These are phyloP conservation scores for Blastomyces emzantsi DNA, from an alignment of 2,329 filamentous ascomycete genomes.

Conservation along the genomic window DNA sequence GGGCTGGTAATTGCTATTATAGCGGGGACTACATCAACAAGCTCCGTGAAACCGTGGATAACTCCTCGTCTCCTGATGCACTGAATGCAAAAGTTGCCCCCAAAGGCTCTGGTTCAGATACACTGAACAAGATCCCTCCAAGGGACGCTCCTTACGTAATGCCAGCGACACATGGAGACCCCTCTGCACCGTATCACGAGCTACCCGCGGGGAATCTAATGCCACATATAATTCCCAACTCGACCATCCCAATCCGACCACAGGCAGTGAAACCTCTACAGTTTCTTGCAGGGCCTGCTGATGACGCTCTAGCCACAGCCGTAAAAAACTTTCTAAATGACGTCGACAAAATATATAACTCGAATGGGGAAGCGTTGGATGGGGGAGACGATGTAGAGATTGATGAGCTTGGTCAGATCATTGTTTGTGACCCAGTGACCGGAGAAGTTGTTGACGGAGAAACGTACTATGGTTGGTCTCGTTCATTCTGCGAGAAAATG, in stretches of 20 bases:
- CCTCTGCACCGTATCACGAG: slow-evolving; percentile 66
- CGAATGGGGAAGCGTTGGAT: slow-evolving; percentile 40
- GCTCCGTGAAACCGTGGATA: slow-evolving; percentile 51
- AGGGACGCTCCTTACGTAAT: slow-evolving; percentile 56
- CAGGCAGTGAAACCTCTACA: slow-evolving; percentile 62
- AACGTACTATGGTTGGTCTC: slow-evolving; percentile 85
- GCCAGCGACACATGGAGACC: slow-evolving; percentile 68
- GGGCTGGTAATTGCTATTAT: slow-evolving; percentile 61
- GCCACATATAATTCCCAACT: slow-evolving; percentile 67
- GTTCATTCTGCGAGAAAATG: slow-evolving; percentile 72
- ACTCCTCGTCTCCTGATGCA: slow-evolving; percentile 30
- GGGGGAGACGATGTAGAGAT: slow-evolving; percentile 51
- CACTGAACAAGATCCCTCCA: slow-evolving; percentile 36
- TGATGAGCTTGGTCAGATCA: slow-evolving; percentile 64
- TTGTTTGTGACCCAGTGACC: slow-evolving; percentile 57
- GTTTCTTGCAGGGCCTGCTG: slow-evolving; percentile 58
- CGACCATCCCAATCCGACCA: slow-evolving; percentile 62
- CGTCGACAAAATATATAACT: slow-evolving; percentile 58
- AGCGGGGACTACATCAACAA: slow-evolving; percentile 44
- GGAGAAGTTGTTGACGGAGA: slow-evolving; percentile 57
- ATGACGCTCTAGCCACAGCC: slow-evolving; percentile 55
- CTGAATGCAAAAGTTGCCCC: slow-evolving; percentile 24
- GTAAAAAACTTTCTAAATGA: slow-evolving; percentile 63
- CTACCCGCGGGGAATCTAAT: slow-evolving; percentile 74
- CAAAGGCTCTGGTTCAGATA: slow-evolving; percentile 22